phyloP scores from a whole-genome alignment of 495 filamentous ascomycete species.

The Aspergillus homomorphus region DNA sequence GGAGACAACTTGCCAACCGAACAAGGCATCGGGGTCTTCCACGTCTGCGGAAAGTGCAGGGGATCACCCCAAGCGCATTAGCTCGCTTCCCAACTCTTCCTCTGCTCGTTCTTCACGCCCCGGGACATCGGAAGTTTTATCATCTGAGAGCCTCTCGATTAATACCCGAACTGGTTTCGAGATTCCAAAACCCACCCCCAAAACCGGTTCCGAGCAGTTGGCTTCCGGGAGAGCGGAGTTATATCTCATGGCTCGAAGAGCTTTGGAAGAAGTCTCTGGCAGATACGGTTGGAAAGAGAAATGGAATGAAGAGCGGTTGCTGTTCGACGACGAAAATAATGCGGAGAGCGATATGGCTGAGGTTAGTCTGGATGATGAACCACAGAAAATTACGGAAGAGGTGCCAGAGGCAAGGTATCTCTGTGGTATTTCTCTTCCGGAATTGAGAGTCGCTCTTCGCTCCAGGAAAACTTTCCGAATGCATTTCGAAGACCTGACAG shows the following conservation, averaged over 20 bases:
- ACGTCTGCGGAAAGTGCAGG: slow-evolving; percentile 43
- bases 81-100: slow-evolving; percentile 36
- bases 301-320: slow-evolving; percentile 60
- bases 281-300: slow-evolving; percentile 73
- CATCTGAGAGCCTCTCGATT: slow-evolving; percentile 17
- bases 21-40: slow-evolving; percentile 25
- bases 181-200: slow-evolving; percentile 37
- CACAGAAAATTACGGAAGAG: slow-evolving; percentile 17
- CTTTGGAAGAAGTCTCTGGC: slow-evolving; percentile 70
- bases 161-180: slow-evolving; percentile 28
- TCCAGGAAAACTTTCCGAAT: slow-evolving; percentile 45
- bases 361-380: slow-evolving; percentile 38
- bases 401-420: slow-evolving; percentile 42
- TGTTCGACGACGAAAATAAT: slow-evolving; percentile 52
- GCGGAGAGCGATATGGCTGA: slow-evolving; percentile 49
- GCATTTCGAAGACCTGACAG: slow-evolving; percentile 68
- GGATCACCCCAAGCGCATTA: slow-evolving; percentile 41
- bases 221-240: slow-evolving; percentile 79
- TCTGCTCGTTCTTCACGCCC: slow-evolving; percentile 26
- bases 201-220: slow-evolving; percentile 75
- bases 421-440: slow-evolving; percentile 30
- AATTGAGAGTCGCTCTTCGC: slow-evolving; percentile 30
- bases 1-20: slow-evolving; percentile 49
- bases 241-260: slow-evolving; percentile 70
- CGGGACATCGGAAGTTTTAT: slow-evolving; percentile 33